A percentile compares a stretch with the other conserved stretches of the same genome.
Evolutionary conservation across 495 filamentous ascomycete genomes (phyloP).

Genomic region (Alectoria sarmentosa): DNA sequence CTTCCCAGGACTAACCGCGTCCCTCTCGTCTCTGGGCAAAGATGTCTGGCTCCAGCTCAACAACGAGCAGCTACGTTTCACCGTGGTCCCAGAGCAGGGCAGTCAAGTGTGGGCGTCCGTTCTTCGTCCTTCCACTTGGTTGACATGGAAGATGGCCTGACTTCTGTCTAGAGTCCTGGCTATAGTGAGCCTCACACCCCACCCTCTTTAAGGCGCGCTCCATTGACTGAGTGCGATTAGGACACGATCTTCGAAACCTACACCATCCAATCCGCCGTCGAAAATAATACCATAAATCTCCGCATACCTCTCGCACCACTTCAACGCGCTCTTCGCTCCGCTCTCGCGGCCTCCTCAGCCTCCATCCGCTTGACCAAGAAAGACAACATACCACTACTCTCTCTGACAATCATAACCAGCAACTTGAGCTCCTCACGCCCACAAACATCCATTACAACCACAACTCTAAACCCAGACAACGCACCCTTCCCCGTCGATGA

Average conservation of each 20-base stretch:
- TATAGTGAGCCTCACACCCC: slow-evolving; percentile 19
- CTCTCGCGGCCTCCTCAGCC: slow-evolving; percentile 64
- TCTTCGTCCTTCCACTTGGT: not conserved
- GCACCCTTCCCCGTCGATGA: slow-evolving; percentile 15
- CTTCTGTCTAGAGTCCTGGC: slow-evolving; percentile 20
- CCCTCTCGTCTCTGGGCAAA: slow-evolving; percentile 79
- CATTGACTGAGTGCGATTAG: slow-evolving; percentile 30
- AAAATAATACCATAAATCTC: slow-evolving; percentile 83
- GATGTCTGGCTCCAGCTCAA: slow-evolving; percentile 91
- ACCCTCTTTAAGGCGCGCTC: not conserved
- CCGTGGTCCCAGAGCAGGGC: slow-evolving; percentile 85
- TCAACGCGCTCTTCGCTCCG: slow-evolving; percentile 79
- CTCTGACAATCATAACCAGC: slow-evolving; percentile 73
- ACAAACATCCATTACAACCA: slow-evolving; percentile 22
- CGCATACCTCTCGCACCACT: slow-evolving; percentile 79
- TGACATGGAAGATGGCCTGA: slow-evolving; percentile 1
- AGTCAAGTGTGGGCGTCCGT: slow-evolving; percentile 91
- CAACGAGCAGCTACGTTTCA: slow-evolving; percentile 80
- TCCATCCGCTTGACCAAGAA: slow-evolving; percentile 89
- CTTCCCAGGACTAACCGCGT: slow-evolving; percentile 67
- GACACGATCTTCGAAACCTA: slow-evolving; percentile 84
- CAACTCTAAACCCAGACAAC: slow-evolving; percentile 25
- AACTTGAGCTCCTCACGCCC: slow-evolving; percentile 35
- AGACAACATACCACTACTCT: slow-evolving; percentile 73
- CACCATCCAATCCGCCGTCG: slow-evolving; percentile 72